Base-by-base conservation (phyloP, 2,329 filamentous ascomycete genomes). In the Phialophora tarda region DNA sequence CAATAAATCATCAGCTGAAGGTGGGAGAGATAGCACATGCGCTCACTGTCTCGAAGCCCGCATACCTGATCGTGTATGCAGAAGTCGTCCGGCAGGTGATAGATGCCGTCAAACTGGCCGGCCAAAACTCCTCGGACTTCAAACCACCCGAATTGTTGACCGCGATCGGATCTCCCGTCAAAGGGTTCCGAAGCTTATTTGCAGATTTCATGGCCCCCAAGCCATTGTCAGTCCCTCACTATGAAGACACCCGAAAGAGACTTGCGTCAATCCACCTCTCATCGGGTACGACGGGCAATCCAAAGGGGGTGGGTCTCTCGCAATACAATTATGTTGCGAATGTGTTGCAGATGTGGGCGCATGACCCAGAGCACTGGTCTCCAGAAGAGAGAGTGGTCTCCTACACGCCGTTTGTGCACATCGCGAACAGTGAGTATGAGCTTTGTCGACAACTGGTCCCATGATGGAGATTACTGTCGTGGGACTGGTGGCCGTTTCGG, bases 341-440 rank as follows among this genome's bases (percentile, higher is more conserved):
- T 77, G 76, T 88, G 4, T 71, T 85, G 30, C 89, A 91, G 78
- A 75, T 83, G 32, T 76, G 77, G 1, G 75, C 79, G 32, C 79
- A 83, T 4, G 89, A 92, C 63, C 62, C 69, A 7, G 65, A 66
- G 26, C 67, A 65, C 21, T 69, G 65, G 44, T 53, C 58, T 11
- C 87, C 86, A 7, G 82, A 87, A 63, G 93, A 96, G 75, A 87
- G 85, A 65, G 81, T 94, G 26, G 78, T 97, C 4, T 91, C 90
- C 1, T 89, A 96, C 65, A 78, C 97, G 11, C 93, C 93, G 0
- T 95, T 97, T 77, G 97, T 93, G 79, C 93, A 97, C 75, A 93
- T 96, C 68, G 97, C 96, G 74, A 91, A 90, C 10, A 85, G 57
- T 59, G n/a, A 59, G 57, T 59, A 1, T 30, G 44, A 17, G 10